Conservation (phyloP, 2,329 filamentous ascomycete genomes). For the Corinectria fuckeliana region DNA sequence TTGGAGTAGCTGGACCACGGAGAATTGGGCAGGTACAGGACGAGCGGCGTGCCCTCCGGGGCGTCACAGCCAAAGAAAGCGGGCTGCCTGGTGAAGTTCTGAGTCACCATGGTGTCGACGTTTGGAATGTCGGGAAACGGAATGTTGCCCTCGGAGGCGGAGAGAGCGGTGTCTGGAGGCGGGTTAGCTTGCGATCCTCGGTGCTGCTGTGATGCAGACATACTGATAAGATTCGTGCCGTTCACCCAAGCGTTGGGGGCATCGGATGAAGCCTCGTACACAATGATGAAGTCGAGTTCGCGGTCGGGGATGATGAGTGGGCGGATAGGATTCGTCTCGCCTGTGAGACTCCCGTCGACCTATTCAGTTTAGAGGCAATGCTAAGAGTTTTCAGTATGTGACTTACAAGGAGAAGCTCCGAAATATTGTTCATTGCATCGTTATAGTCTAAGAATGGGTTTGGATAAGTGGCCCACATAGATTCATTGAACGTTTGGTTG, state of each 20-base stretch:
- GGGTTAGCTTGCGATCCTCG: background rate
- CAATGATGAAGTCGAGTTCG: conserved; percentile 39
- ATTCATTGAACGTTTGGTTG: conserved; percentile 39
- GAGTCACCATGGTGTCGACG: background rate
- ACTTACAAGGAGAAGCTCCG: conserved; percentile 37
- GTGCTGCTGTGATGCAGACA: background rate
- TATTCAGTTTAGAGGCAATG: background rate
- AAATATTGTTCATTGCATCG: conserved; percentile 32
- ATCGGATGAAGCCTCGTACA: conserved; percentile 41
- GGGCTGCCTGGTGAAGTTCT: background rate
- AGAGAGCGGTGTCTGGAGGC: background rate
- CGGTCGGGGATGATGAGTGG: conserved; percentile 39
- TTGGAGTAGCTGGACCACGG: conserved; percentile 40
- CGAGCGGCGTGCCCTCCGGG: conserved; percentile 28
- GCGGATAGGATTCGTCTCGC: background rate
- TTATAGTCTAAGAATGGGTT: conserved; percentile 42
- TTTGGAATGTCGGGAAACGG: background rate
- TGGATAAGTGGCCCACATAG: conserved; percentile 40
- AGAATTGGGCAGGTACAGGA: conserved; percentile 40
- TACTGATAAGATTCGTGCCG: conserved; percentile 34
- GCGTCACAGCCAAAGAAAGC: background rate
- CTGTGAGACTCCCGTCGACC: background rate
- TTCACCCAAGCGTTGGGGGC: conserved; percentile 36
- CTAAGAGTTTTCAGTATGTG: background rate
- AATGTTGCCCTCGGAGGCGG: background rate